These are phyloP conservation scores for Schoenoplectus triqueter DNA, from an alignment of 202 grass and related monocot genomes.

Conservation along the genomic window DNA sequence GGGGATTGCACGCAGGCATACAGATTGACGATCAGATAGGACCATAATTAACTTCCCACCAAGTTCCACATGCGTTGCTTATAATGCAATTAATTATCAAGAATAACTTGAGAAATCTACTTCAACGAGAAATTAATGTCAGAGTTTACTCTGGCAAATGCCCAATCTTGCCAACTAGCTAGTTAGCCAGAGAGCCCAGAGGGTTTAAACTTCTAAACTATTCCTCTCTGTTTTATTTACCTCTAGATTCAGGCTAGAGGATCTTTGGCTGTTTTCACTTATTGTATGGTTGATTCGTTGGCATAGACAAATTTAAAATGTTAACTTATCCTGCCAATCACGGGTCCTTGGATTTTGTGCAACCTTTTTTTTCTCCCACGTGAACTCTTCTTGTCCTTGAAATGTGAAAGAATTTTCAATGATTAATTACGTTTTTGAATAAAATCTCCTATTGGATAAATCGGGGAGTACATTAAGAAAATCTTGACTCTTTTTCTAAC, in stretches of 20 bases:
- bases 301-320: constrained; percentile 16
- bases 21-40: background rate
- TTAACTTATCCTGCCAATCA: constrained; percentile 30
- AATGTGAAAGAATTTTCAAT: background rate
- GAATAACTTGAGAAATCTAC: background rate
- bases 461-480: no score
- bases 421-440: background rate
- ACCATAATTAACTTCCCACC: background rate
- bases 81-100: constrained; percentile 25
- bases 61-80: background rate
- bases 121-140: background rate
- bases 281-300: background rate
- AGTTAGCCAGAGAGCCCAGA: no score
- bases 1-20: background rate
- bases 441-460: constrained; percentile 1
- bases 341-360: constrained; percentile 30
- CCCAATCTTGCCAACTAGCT: background rate
- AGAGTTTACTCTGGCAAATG: constrained; percentile 9
- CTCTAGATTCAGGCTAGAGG: background rate
- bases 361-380: background rate
- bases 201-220: background rate
- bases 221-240: constrained; percentile 11
- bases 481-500: background rate
- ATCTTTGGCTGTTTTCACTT: constrained; percentile 22
- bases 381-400: constrained; percentile 21